Evolutionary conservation across 495 filamentous ascomycete genomes (phyloP).

Genomic region (Penicillium angulare): DNA sequence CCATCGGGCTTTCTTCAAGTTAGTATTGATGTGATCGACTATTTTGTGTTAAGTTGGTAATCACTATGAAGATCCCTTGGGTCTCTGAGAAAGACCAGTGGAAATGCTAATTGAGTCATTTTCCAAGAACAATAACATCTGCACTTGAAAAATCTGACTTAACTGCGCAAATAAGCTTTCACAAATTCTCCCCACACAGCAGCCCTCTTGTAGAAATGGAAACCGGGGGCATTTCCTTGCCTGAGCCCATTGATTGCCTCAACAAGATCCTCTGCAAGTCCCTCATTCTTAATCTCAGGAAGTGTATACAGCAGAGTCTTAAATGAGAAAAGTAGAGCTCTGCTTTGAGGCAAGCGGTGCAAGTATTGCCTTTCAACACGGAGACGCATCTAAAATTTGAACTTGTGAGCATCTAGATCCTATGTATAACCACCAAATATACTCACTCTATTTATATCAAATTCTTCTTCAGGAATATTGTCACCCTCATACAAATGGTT

Average conservation of each 20-base stretch:
- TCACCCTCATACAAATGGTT: conserved; percentile 23
- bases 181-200: conserved; percentile 65
- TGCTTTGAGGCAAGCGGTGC: conserved; percentile 61
- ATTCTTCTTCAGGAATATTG: conserved; percentile 2
- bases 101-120: too few species aligned
- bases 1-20: too few species aligned
- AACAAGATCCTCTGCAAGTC: conserved; percentile 61
- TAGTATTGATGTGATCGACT: too few species aligned
- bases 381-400: conserved; percentile 43
- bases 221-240: conserved; percentile 62
- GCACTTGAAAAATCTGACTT: neutral
- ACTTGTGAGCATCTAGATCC: neutral
- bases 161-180: conserved; percentile 48
- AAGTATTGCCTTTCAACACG: conserved; percentile 71
- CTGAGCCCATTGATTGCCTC: conserved; percentile 70
- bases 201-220: conserved; percentile 62
- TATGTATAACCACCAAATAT: too few species aligned
- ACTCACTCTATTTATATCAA: conserved; percentile 10
- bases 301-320: conserved; percentile 72
- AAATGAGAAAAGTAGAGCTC: conserved; percentile 68
- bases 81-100: neutral
- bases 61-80: too few species aligned
- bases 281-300: conserved; percentile 65
- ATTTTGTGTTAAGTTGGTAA: too few species aligned
- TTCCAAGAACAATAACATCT: too few species aligned